phyloP scores from a whole-genome alignment of 1,284 basidiomycete species.

The Trametes versicolor region DNA sequence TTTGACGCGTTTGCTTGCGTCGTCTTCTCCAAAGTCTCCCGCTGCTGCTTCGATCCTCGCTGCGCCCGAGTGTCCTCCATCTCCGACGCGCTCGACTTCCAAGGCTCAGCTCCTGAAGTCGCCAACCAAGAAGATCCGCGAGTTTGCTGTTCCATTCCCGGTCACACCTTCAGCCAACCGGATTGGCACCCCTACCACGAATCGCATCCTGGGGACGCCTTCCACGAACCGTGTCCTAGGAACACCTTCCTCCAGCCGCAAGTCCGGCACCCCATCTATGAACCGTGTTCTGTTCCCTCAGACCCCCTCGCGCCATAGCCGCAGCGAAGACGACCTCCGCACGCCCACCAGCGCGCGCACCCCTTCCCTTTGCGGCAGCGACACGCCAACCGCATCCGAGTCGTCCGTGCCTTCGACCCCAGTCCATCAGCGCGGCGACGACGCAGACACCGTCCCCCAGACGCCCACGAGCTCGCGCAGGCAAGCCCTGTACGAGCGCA shows the following conservation, averaged over 20 bases:
- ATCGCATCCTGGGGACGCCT: slow-evolving; percentile 45
- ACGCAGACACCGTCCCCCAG: slow-evolving; percentile 63
- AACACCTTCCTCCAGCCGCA: slow-evolving; percentile 24
- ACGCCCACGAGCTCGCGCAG: slow-evolving; percentile 80
- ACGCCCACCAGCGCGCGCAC: slow-evolving; percentile 38
- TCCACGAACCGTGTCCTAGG: slow-evolving; percentile 41
- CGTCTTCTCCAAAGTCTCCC: slow-evolving; percentile 71
- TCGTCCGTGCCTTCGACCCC: slow-evolving; percentile 70
- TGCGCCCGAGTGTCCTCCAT: slow-evolving; percentile 51
- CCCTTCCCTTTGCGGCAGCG: slow-evolving; percentile 37
- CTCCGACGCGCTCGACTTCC: slow-evolving; percentile 48
- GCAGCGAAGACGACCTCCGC: slow-evolving; percentile 28
- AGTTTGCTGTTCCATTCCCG: slow-evolving; percentile 64
- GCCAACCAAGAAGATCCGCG: slow-evolving; percentile 54
- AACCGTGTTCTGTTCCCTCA: slow-evolving; percentile 56
- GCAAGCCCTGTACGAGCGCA: slow-evolving; percentile 80
- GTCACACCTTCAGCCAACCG: slow-evolving; percentile 49
- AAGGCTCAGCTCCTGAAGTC: slow-evolving; percentile 50
- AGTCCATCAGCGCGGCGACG: slow-evolving; percentile 63
- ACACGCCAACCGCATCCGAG: slow-evolving; percentile 44
- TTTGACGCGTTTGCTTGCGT: slow-evolving; percentile 73
- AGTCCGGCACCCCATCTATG: slow-evolving; percentile 44
- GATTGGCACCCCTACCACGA: slow-evolving; percentile 51
- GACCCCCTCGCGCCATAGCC: slow-evolving; percentile 45
- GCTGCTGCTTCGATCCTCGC: slow-evolving; percentile 52